Evolutionary conservation across 2,329 filamentous ascomycete species (phyloP), one percentile per base, ranked within the genome.

Genomic region (Nemania sp.): DNA sequence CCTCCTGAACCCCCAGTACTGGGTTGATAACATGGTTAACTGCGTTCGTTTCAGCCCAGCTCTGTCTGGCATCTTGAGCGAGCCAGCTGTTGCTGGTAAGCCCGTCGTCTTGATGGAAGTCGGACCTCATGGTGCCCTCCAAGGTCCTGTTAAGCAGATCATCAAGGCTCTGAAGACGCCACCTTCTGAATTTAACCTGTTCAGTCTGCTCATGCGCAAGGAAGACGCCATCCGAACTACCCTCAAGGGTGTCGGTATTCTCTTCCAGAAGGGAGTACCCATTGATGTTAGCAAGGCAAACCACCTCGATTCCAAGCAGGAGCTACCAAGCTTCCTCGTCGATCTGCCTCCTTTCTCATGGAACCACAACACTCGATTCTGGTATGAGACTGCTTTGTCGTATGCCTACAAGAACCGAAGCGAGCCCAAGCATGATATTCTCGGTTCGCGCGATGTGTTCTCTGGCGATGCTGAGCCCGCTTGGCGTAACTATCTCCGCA

Each of bases 311-410:
- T 64, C 73, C 7, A 66, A 67, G 52, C 67, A 71, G 32, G 69
- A 70, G 54, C 63, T 67, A 9, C 67, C 78, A 17, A 68, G 72
- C 47, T 66, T 69, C 49, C 54, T 72, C 17, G 67, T 70, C 7
- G 75, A 75, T 65, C 65, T 83, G 5, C 79, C 79, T 5, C 70
- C 69, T 1, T 83, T 83, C 60, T 75, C 76, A 3, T 83, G 79
- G 79, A 76, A 81, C 57, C 78, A 81, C 63, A 72, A 72, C 20
- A 72, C 71, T 1, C 68, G 70, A 29, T 76, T 78, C 60, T 81
- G 78, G 78, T 70, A 67, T 17, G 75, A 77, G 59, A 69, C 74
- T 0, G 71, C 75, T 5, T 46, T 74, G 1, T 76, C 72, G 25
- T 70, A 69, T 7, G 71, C 73, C 1, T 72, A 73, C 29, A 70